Conservation (phyloP, 768 basidiomycete species). For the Cyathus striatus region DNA sequence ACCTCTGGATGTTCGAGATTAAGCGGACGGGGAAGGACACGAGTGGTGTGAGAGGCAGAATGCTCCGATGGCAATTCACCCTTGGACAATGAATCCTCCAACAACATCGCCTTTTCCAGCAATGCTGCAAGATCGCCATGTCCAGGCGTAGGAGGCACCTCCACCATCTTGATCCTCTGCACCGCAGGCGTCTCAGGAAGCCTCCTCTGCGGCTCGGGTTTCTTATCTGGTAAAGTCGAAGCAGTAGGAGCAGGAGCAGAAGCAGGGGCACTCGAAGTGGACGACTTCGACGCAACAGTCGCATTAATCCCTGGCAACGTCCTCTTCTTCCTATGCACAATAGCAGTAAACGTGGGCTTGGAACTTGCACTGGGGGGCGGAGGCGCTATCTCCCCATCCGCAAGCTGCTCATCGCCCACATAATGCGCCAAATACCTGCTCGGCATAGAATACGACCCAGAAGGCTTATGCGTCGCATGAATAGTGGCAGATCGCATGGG, state of each 20-base stretch:
- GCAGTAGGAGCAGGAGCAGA: conserved; percentile 13
- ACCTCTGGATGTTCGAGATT: no score
- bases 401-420: neutral
- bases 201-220: no score
- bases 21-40: no score
- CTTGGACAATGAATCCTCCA: conserved; percentile 48
- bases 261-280: no score
- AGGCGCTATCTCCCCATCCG: conserved; percentile 4
- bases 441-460: conserved; percentile 17
- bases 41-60: no score
- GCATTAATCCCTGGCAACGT: no score
- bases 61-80: conserved; percentile 43
- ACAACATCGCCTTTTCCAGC: conserved; percentile 50
- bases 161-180: conserved; percentile 21
- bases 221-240: no score
- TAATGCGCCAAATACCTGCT: conserved; percentile 5
- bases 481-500: conserved; percentile 9
- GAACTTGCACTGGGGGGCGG: conserved; percentile 7
- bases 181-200: conserved; percentile 23
- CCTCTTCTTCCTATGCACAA: conserved; percentile 52
- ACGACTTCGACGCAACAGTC: no score
- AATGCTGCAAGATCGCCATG: conserved; percentile 48
- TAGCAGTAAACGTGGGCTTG: conserved; percentile 41
- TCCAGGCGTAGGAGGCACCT: conserved; percentile 41
- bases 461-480: conserved; percentile 15